phyloP scores from a whole-genome alignment of 495 filamentous ascomycete genomes.

The Podospora didyma region DNA sequence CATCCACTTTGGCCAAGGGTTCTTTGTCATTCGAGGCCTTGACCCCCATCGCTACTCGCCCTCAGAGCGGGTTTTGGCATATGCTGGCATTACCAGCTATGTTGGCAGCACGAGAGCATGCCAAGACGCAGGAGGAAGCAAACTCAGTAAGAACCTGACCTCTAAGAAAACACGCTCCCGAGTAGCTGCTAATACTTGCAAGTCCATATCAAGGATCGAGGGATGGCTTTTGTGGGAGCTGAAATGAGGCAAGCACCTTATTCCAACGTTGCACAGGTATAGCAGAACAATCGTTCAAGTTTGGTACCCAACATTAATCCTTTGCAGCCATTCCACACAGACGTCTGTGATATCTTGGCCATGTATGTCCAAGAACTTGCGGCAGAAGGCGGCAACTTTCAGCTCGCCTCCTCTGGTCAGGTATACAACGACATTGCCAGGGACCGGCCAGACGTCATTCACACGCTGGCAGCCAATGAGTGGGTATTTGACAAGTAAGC shows the following conservation, averaged over 20 bases:
- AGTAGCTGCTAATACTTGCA: neutral
- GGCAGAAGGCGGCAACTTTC: neutral
- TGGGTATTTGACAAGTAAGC: conserved; percentile 11
- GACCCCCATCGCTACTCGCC: neutral
- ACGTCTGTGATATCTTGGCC: conserved; percentile 5
- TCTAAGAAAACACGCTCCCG: no score
- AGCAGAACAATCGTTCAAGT: conserved; percentile 22
- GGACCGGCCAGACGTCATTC: conserved; percentile 6
- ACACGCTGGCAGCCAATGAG: conserved; percentile 2
- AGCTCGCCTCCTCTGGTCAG: conserved; percentile 2
- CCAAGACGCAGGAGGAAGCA: neutral
- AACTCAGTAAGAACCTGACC: neutral
- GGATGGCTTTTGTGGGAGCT: neutral
- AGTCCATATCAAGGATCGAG: conserved; percentile 7
- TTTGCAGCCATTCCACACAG: conserved; percentile 9
- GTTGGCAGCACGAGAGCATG: neutral
- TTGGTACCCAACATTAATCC: neutral
- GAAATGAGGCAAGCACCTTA: conserved; percentile 5
- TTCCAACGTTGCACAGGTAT: conserved; percentile 5
- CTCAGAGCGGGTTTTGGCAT: neutral
- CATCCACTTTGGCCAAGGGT: conserved; percentile 3
- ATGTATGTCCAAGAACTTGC: conserved; percentile 2
- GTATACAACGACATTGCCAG: conserved; percentile 11
- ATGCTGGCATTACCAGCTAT: conserved; percentile 6
- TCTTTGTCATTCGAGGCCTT: conserved; percentile 5